Conservation (phyloP, 2,329 filamentous ascomycete genomes). For the Purpureocillium takamizusanense region DNA sequence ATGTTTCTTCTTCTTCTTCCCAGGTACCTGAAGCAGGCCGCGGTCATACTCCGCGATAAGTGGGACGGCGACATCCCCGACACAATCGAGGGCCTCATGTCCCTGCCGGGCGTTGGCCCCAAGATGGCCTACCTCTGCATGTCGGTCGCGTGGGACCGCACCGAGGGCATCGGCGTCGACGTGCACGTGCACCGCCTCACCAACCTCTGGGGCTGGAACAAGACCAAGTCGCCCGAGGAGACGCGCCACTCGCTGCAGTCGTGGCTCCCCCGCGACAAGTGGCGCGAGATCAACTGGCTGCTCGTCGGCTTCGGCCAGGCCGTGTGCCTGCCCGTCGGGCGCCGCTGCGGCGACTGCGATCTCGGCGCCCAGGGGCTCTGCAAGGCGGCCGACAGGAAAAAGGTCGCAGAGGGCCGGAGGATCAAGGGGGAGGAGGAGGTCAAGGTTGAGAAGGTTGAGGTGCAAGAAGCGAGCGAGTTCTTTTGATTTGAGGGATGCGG, state of each 20-base stretch:
- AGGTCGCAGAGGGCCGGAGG: slow-evolving; percentile 49
- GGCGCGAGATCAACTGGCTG: slow-evolving; percentile 88
- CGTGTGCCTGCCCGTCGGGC: slow-evolving; percentile 71
- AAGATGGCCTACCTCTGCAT: slow-evolving; percentile 93
- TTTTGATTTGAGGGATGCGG: too few relatives aligned
- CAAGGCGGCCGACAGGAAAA: slow-evolving; percentile 57
- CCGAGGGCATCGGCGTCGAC: slow-evolving; percentile 80
- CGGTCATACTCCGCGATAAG: slow-evolving; percentile 61
- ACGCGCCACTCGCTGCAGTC: slow-evolving; percentile 66
- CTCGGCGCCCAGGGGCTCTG: slow-evolving; percentile 71
- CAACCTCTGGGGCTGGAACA: slow-evolving; percentile 89
- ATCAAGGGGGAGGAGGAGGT: slow-evolving; percentile 12
- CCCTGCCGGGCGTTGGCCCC: slow-evolving; percentile 78
- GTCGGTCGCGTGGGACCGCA: slow-evolving; percentile 56
- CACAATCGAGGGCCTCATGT: slow-evolving; percentile 64
- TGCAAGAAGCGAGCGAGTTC: not conserved
- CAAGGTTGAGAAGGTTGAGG: slow-evolving; percentile 9
- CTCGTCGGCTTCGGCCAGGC: slow-evolving; percentile 84
- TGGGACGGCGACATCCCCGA: slow-evolving; percentile 71
- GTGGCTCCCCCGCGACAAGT: slow-evolving; percentile 77
- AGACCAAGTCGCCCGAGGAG: slow-evolving; percentile 72
- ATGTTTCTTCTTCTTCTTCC: too few relatives aligned
- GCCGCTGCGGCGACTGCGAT: slow-evolving; percentile 78
- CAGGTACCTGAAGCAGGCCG: slow-evolving; percentile 62
- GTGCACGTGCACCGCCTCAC: slow-evolving; percentile 93